phyloP scores from a whole-genome alignment of 345 rosid genomes.

The Salix viminalis region DNA sequence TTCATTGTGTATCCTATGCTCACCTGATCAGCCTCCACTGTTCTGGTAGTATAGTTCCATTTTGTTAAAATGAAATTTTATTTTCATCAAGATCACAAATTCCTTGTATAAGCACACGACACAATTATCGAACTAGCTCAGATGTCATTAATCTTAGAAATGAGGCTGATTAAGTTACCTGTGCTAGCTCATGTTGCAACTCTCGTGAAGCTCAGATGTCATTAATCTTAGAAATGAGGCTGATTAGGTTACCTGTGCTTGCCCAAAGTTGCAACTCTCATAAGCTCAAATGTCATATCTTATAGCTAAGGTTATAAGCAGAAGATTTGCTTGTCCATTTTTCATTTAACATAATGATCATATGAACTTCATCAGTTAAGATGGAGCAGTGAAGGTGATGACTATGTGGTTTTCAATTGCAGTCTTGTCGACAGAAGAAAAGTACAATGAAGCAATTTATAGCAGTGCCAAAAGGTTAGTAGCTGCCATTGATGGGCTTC shows the following conservation, averaged over 20 bases:
- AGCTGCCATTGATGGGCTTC: constrained; percentile 91
- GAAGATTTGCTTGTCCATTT: background rate
- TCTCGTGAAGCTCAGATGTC: background rate
- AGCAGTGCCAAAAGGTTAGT: constrained; percentile 83
- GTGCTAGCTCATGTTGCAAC: background rate
- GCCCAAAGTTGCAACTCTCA: too few species aligned
- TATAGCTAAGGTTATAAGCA: background rate
- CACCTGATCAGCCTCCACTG: background rate
- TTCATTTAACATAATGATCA: background rate
- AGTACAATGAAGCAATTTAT: constrained; percentile 84
- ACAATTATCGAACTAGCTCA: background rate
- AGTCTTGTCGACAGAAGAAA: constrained; percentile 95
- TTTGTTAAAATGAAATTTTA: too few species aligned
- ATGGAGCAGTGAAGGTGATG: constrained; percentile 7
- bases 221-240: background rate
- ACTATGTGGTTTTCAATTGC: constrained; percentile 21
- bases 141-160: background rate
- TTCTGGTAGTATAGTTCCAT: too few species aligned
- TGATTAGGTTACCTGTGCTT: too few species aligned
- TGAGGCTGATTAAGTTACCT: background rate
- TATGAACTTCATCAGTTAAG: background rate
- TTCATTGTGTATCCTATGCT: too few species aligned
- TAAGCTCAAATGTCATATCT: background rate
- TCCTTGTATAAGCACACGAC: background rate
- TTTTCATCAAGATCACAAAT: too few species aligned